phyloP scores from a whole-genome alignment of 208 protist species.

The Trypanosoma melophagium region DNA sequence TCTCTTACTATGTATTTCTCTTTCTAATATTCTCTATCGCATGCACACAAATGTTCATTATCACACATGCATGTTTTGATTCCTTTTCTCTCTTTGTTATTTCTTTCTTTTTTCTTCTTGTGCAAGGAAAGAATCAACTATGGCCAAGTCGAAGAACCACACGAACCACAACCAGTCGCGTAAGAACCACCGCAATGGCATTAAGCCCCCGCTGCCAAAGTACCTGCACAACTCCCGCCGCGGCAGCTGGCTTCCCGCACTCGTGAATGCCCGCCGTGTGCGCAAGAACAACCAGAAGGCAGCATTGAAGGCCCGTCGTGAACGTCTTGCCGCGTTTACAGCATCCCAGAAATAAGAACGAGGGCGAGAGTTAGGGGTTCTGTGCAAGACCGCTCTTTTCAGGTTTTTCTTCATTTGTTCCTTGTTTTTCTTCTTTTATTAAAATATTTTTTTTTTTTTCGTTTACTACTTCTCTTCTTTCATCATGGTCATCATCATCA shows the following conservation, averaged over 20 bases:
- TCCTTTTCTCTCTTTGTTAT: conserved; percentile 8
- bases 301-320: conserved; percentile 71
- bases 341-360: conserved; percentile 16
- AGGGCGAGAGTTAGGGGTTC: conserved; percentile 48
- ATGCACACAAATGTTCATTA: background rate
- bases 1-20: background rate
- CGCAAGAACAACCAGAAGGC: conserved; percentile 90
- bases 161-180: conserved; percentile 93
- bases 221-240: conserved; percentile 80
- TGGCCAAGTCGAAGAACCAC: conserved; percentile 95
- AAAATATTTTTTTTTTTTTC: conserved; percentile 1
- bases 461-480: background rate
- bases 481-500: no score
- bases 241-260: conserved; percentile 74
- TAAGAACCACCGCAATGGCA: conserved; percentile 92
- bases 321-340: conserved; percentile 54
- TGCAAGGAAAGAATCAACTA: conserved; percentile 30
- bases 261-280: conserved; percentile 81
- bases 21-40: no score
- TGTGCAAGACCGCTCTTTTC: no score
- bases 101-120: background rate
- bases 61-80: background rate
- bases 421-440: conserved; percentile 5
- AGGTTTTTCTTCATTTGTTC: background rate
- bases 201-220: conserved; percentile 77